Evolutionary conservation across 1,284 basidiomycete genomes (phyloP).

Genomic region (Volvariella surrecta): DNA sequence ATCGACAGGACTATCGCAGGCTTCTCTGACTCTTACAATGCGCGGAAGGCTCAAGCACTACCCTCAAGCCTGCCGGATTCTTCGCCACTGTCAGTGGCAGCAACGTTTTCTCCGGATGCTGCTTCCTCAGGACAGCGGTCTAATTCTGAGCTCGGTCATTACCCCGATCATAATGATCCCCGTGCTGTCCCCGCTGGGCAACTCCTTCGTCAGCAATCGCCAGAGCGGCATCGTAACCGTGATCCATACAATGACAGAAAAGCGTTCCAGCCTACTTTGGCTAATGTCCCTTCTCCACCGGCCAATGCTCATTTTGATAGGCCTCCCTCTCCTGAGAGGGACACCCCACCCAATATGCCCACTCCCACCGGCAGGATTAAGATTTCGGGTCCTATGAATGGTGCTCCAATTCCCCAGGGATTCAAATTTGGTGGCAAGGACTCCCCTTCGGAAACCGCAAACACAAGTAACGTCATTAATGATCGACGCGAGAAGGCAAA

Average conservation of each 20-base stretch:
- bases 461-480: conserved; percentile 29
- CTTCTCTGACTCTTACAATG: conserved; percentile 23
- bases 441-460: conserved; percentile 31
- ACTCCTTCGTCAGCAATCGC: conserved; percentile 36
- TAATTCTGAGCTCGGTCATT: conserved; percentile 74
- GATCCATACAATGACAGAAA: conserved; percentile 41
- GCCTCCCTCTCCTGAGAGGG: conserved; percentile 51
- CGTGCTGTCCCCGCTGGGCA: conserved; percentile 17
- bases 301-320: conserved; percentile 38
- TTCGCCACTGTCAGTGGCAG: conserved; percentile 46
- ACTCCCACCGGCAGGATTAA: conserved; percentile 55
- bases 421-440: conserved; percentile 83
- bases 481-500: conserved; percentile 86
- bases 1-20: conserved; percentile 27
- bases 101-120: conserved; percentile 22
- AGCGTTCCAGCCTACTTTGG: conserved; percentile 46
- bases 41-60: conserved; percentile 27
- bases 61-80: conserved; percentile 43
- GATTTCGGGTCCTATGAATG: conserved; percentile 86
- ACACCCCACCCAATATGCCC: conserved; percentile 5
- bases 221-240: conserved; percentile 46
- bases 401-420: conserved; percentile 78
- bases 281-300: conserved; percentile 38
- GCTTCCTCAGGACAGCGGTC: conserved; percentile 41
- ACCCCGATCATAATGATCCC: conserved; percentile 48